These are phyloP conservation scores for Aspergillus carbonarius DNA, from an alignment of 2,329 filamentous ascomycete genomes.

Conservation along the genomic window DNA sequence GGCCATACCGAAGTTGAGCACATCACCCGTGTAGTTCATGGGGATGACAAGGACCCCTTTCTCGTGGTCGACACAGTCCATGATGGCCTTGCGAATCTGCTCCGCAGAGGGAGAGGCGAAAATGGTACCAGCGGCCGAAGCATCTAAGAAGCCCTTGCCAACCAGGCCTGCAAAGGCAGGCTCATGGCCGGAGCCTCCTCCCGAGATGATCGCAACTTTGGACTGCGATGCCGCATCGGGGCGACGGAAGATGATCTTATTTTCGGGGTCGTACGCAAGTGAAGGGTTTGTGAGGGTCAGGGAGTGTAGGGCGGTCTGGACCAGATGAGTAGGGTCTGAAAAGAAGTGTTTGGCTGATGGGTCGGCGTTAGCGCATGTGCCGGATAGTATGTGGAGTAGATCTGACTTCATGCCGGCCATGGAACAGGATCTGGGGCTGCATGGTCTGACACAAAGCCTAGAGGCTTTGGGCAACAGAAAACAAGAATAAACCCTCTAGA, in stretches of 20 bases:
- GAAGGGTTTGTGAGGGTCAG: conserved; percentile 83
- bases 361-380: conserved; percentile 18
- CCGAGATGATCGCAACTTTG: conserved; percentile 80
- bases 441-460: not conserved
- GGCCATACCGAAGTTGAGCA: conserved; percentile 90
- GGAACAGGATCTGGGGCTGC: not conserved
- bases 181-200: conserved; percentile 88
- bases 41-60: conserved; percentile 84
- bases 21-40: conserved; percentile 91
- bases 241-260: conserved; percentile 82
- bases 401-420: conserved; percentile 10
- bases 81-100: conserved; percentile 76
- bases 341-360: conserved; percentile 75
- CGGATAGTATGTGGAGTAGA: conserved; percentile 13
- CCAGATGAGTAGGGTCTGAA: conserved; percentile 75
- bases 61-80: conserved; percentile 67
- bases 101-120: conserved; percentile 80
- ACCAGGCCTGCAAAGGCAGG: conserved; percentile 86
- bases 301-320: conserved; percentile 71
- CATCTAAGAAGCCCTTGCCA: conserved; percentile 74
- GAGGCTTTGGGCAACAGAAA: not conserved
- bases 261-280: conserved; percentile 70
- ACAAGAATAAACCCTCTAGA: not conserved
- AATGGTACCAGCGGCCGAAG: conserved; percentile 81
- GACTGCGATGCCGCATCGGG: conserved; percentile 51